Evolutionary conservation across 75 land plant species (phyloP).

Genomic region (Sequoiadendron giganteum): DNA sequence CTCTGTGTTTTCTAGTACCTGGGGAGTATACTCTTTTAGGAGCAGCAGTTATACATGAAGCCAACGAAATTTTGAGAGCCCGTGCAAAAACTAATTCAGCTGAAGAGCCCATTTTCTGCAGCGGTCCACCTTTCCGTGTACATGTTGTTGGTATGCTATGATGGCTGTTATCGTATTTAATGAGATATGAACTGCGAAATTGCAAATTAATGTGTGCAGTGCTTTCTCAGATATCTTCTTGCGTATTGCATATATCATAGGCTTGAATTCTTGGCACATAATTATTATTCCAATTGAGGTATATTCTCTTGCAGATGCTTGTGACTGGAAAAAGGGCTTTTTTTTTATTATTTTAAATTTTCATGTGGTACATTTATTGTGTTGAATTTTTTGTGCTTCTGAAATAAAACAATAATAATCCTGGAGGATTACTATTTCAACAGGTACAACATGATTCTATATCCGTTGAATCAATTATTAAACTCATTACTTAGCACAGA

Average conservation of each 20-base stretch:
- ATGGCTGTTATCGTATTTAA: not conserved
- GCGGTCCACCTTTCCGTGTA: conserved; percentile 86
- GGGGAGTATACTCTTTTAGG: conserved; percentile 94
- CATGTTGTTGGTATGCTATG: conserved; percentile 58
- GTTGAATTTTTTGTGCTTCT: not conserved
- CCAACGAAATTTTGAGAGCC: conserved; percentile 63
- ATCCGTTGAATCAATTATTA: not conserved
- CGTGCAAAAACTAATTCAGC: conserved; percentile 50
- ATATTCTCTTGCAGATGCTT: not conserved
- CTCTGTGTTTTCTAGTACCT: conserved; percentile 89
- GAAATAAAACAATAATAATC: not conserved
- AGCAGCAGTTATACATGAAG: conserved; percentile 73
- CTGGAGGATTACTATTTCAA: not conserved
- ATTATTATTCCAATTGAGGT: not conserved
- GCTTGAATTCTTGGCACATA: not conserved
- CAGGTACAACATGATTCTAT: not conserved
- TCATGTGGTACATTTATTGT: not conserved
- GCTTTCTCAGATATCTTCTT: not conserved
- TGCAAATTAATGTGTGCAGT: not conserved
- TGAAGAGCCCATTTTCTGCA: conserved; percentile 80
- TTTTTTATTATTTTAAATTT: not conserved
- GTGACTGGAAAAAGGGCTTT: not conserved
- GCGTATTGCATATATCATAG: not conserved
- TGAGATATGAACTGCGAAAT: not conserved
- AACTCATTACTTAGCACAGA: not conserved